Base-by-base conservation (phyloP, 2,329 filamentous ascomycete genomes). In the Fonsecaea pugnacius region DNA sequence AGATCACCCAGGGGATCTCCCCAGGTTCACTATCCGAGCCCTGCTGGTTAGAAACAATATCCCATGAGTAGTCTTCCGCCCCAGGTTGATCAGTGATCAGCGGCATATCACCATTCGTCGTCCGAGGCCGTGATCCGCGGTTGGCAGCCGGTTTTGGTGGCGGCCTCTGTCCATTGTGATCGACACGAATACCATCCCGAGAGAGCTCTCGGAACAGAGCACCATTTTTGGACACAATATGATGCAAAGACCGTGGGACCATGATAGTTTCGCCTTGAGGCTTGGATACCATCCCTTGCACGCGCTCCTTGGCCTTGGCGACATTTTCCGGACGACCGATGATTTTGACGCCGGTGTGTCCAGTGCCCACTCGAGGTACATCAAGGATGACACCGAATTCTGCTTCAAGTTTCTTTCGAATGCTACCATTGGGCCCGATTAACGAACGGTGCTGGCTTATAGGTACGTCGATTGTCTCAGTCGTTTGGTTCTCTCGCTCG, bases 191-290 rank as follows among this genome's bases (percentile, higher is more conserved):
- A 70, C 91, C 89, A 73, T 97, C 91, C 77, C 88, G 93, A 69
- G 90, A 88, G 48, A 99, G 87, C 72, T 88, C 90, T 70, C 94
- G 91, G 90, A 98, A 97, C 80, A 98, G 91, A 71, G 92, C 89
- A 1, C 94, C 95, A 69, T 94, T 93, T 75, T 96, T 94, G 58
- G 91, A 86, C 70, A 99, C 85, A 65, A 84, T 80, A 75, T 98
- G 91, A 80, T 99, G 95, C 65, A 95, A 82, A 71, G 88, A 87
- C 65, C 88, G 86, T 10, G 95, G 94, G 8, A 99, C 85, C 71
- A 90, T 84, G n/a, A 98, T 78, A 0, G 90, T 95, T 82, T 95
- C 92, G 67, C 91, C 91, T 75, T 95, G 89, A 74, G 94, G 90
- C 71, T 93, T 89, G 82, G 96, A 94, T 68, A 93, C 84, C 58